phyloP scores from a whole-genome alignment of 2,329 filamentous ascomycete genomes.

The Ustulina deusta region DNA sequence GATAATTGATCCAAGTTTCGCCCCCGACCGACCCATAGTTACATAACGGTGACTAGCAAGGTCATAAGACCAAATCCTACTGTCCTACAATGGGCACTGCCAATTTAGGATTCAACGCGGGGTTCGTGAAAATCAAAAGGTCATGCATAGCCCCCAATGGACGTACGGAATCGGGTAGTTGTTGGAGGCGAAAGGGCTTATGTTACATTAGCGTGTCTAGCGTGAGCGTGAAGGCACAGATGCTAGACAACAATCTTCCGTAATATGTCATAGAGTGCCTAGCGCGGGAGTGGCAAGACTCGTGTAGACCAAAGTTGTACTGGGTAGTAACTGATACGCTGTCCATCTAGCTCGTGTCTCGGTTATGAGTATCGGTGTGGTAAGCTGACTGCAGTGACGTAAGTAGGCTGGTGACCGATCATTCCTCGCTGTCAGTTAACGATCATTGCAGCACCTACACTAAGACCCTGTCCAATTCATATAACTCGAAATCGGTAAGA shows the following conservation, averaged over 20 bases:
- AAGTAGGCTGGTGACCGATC: background rate
- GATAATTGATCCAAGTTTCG: background rate
- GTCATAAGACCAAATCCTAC: constrained; percentile 6
- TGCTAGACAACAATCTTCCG: too few species aligned
- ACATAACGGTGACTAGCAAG: constrained; percentile 3
- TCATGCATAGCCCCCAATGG: background rate
- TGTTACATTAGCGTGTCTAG: background rate
- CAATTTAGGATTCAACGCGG: constrained; percentile 12
- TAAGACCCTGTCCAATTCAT: background rate
- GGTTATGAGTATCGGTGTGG: background rate
- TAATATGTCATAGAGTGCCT: too few species aligned
- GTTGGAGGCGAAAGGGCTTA: background rate
- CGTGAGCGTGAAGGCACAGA: background rate
- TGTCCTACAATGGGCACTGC: constrained; percentile 13
- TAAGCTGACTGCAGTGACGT: constrained; percentile 21
- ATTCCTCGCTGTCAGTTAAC: background rate
- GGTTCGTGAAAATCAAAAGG: background rate
- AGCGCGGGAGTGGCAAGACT: background rate
- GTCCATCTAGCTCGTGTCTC: background rate
- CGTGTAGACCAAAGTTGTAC: background rate
- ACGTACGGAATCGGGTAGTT: background rate
- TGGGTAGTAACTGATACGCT: background rate
- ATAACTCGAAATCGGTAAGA: background rate
- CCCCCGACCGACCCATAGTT: background rate
- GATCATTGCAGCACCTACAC: background rate